Evolutionary conservation across 2,329 filamentous ascomycete genomes (phyloP), one percentile per base, ranked within the genome.

Genomic region (Claviceps cyperi): DNA sequence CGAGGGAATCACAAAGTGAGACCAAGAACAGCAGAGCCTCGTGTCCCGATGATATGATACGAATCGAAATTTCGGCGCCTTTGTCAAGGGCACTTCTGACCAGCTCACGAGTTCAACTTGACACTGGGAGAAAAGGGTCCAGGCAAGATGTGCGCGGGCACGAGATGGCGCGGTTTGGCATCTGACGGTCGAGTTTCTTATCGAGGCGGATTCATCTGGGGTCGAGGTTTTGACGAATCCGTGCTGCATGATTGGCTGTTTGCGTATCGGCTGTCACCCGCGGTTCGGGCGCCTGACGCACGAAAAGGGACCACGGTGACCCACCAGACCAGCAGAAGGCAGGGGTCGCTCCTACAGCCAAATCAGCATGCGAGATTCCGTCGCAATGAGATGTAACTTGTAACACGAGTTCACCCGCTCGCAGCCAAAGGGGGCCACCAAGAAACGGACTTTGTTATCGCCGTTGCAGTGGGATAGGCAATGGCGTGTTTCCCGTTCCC

Each of bases 241-340:
- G 13, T 38, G 35, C 24, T 41, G 19, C 22, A 6, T 52, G 46
- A 52, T 52, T 52, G 51, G 51, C 46, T 47, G 37, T 14, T 21
- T 47, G 46, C 36, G 46, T 53, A 45, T 51, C 48, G 46, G 51
- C 9, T 19, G 37, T 47, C 41, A 28, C 40, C 38, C 49, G 51
- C 28, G 43, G 43, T 44, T 47, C 46, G 47, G 51, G 51, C 47
- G 38, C 49, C 39, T 53, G 51, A 53, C 47, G 49, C 51, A 51
- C 41, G 14, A 22, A 39, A 39, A 17, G 14, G 32, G 39, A 14
- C 28, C n/a, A n/a, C n/a, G n/a, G n/a, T n/a, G n/a, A n/a, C n/a
- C n/a, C n/a, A n/a, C n/a, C n/a, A n/a, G n/a, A n/a, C n/a, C n/a
- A n/a, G n/a, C n/a, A n/a, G n/a, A n/a, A n/a, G n/a, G n/a, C n/a